Evolutionary conservation across 331 rosid species (phyloP), one percentile per base, ranked within the genome.

Genomic region (Malus hybrid): DNA sequence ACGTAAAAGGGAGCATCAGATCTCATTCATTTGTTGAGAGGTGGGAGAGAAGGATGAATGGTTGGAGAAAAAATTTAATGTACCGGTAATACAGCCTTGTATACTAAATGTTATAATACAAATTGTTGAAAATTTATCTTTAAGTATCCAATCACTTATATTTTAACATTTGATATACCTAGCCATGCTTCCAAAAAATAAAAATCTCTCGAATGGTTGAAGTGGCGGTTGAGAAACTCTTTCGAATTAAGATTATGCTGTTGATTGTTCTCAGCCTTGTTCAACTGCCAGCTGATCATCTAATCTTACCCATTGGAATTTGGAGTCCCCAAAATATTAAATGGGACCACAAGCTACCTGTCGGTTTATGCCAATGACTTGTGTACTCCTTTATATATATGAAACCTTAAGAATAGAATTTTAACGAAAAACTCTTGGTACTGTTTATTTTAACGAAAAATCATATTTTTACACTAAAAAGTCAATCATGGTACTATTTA

Each of bases 1-100:
- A 76, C 89, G 86, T 85, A 80, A 71, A 85, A 82, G 89, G 78
- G 63, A 82, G 68, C 52, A 55, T 48, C 74, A 82, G 79, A 82
- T 82, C 77, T 78, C 62, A 75, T 61, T 12, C 50, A 55, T 29
- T 31, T 9, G 42, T 3, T 62, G 12, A 39, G 46, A 63, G 60
- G 4, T 32, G 52, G 31, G 11, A 10, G 63, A 29, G 77, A 36
- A 36, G 11, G 44, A 36, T 48, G 1, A 22, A 31, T 15, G 56
- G 56, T 50, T 27, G 27, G 44, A 36, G 44, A 36, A 36, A 8
- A 2, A 8, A 8, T 36, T 36, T 1, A 36, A 3, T 36, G 44
- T 9, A 36, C 44, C 11, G 44, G 3, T 2, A 36, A 2, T 36
- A 2, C 11, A 36, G 0, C 4, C 0, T 0, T 2, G 11, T 36